Percentiles rank a stretch among this genome's conserved stretches.
Conservation (phyloP, 2,329 filamentous ascomycete genomes). For the Daldinia eschscholtzii region DNA sequence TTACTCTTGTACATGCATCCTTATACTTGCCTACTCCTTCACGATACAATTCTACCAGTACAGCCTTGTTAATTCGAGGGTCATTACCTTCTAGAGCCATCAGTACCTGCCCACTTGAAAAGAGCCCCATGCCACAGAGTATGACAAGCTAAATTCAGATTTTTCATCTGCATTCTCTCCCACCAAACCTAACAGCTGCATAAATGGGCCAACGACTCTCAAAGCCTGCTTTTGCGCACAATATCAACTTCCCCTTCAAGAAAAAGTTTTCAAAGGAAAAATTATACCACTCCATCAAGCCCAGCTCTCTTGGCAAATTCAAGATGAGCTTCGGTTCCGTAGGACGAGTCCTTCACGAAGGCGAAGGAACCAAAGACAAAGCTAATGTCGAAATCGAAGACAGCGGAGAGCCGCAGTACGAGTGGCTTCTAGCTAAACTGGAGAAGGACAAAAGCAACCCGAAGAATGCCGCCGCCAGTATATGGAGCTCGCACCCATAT, state of each 20-base stretch:
- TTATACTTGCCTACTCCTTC: background rate
- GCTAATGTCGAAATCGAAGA: background rate
- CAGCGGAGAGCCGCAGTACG: background rate
- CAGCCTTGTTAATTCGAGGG: background rate
- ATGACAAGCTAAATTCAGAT: background rate
- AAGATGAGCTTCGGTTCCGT: background rate
- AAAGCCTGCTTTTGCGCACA: background rate
- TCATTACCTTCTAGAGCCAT: background rate
- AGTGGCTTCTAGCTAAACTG: slow-evolving; percentile 4
- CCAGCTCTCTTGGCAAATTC: background rate
- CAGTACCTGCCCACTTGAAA: background rate
- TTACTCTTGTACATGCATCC: background rate
- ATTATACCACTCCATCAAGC: background rate
- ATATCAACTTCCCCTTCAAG: background rate
- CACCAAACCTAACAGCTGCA: too few species aligned
- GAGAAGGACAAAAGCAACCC: background rate
- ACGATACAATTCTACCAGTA: background rate
- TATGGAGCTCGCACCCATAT: background rate
- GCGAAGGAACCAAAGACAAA: background rate
- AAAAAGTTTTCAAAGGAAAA: background rate
- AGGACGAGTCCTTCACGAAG: background rate
- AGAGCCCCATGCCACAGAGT: background rate
- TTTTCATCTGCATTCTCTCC: background rate
- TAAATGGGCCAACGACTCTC: background rate
- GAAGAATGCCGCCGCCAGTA: too few species aligned